phyloP scores from a whole-genome alignment of 768 basidiomycete genomes.

The Psilocybe azurescens region DNA sequence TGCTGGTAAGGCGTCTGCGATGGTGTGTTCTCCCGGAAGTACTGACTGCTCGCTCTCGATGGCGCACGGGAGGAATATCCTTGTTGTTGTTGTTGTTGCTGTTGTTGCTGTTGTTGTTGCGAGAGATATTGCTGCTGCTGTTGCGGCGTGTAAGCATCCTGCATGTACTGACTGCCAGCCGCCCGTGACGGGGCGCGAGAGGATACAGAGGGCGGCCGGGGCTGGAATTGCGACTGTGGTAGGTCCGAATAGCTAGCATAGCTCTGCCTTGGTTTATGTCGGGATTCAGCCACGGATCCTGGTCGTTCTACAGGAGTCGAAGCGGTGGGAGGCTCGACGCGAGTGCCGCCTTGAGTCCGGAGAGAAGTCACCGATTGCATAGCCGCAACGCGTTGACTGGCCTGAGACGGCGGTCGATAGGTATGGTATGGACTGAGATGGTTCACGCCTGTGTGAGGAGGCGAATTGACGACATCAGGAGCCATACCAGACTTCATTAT shows the following conservation, averaged over 20 bases:
- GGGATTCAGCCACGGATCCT: conserved; percentile 16
- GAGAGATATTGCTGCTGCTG: no score
- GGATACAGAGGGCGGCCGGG: conserved; percentile 5
- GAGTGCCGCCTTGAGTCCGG: conserved; percentile 18
- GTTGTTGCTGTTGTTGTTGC: neutral
- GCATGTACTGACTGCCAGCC: neutral
- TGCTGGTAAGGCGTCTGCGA: neutral
- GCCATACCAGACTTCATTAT: conserved; percentile 24
- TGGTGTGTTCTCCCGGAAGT: neutral
- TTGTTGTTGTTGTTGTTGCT: neutral
- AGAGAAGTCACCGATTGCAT: conserved; percentile 19
- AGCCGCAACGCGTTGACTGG: conserved; percentile 8
- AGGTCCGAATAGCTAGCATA: conserved; percentile 1
- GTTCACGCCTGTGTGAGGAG: conserved; percentile 31
- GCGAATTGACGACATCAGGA: conserved; percentile 23
- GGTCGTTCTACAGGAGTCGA: conserved; percentile 5
- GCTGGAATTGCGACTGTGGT: neutral
- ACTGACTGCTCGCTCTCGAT: neutral
- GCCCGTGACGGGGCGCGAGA: conserved; percentile 3
- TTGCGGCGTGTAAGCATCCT: neutral
- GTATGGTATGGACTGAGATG: conserved; percentile 32
- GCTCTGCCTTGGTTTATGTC: conserved; percentile 16
- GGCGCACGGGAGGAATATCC: neutral
- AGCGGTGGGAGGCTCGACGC: conserved; percentile 6
- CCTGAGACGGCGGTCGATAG: conserved; percentile 20